Conservation (phyloP, 2,329 filamentous ascomycete genomes). For the Colletotrichum karsti region DNA sequence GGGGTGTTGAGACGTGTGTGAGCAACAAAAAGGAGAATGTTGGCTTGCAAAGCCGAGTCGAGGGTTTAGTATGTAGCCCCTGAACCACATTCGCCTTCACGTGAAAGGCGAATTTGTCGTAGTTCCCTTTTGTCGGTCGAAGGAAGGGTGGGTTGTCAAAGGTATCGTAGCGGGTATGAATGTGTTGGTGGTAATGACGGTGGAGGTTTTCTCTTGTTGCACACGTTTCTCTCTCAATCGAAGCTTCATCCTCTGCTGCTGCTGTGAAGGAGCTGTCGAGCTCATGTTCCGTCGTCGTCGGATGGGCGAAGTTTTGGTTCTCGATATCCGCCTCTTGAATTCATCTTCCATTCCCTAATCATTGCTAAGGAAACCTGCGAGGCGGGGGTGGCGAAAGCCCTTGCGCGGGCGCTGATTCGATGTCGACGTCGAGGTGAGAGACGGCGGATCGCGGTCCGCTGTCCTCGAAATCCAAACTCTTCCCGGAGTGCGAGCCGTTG, state of each 20-base stretch:
- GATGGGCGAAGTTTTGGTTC: not conserved
- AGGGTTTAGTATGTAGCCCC: not conserved
- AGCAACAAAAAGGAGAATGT: not conserved
- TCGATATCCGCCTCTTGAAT: not conserved
- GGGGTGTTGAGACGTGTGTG: not conserved
- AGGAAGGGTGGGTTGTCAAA: not conserved
- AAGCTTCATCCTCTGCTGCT: slow-evolving; percentile 1
- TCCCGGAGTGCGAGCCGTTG: not conserved
- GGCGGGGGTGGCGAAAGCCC: slow-evolving; percentile 23
- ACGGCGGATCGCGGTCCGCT: not conserved
- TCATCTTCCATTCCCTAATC: not conserved
- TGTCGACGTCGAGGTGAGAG: not conserved
- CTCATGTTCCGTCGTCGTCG: not conserved
- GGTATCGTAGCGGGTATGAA: not conserved
- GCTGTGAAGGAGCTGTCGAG: not conserved
- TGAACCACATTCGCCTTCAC: not conserved
- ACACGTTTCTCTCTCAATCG: not conserved
- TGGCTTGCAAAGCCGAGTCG: not conserved
- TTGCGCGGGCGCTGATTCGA: slow-evolving; percentile 4
- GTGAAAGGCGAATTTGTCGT: not conserved
- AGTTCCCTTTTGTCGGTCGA: not conserved
- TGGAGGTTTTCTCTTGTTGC: not conserved
- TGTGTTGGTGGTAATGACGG: not conserved
- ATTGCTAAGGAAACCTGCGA: slow-evolving; percentile 17
- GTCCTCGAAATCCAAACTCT: slow-evolving; percentile 14